Evolutionary conservation across 352 stramenopile species (phyloP).

Genomic region (Globisporangium irregulare): DNA sequence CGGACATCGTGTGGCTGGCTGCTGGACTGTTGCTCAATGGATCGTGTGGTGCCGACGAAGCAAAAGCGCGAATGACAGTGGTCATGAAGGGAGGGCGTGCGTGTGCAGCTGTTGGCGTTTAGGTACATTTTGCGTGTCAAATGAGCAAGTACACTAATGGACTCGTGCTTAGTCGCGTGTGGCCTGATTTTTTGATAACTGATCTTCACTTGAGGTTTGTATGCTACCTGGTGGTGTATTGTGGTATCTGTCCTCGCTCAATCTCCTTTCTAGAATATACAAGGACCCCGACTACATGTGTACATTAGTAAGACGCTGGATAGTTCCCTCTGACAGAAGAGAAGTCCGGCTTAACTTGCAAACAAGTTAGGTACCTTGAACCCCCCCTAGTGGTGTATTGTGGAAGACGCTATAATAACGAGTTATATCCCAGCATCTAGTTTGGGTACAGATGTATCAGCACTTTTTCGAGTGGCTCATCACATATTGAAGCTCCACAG

Average conservation of each 20-base stretch:
- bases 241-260: too few species aligned
- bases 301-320: too few species aligned
- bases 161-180: not conserved
- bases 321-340: too few species aligned
- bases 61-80: not conserved
- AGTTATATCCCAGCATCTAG: not conserved
- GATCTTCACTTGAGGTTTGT: not conserved
- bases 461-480: not conserved
- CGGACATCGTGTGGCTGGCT: not conserved
- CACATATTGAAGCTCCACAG: not conserved
- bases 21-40: not conserved
- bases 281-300: too few species aligned
- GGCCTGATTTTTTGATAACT: not conserved
- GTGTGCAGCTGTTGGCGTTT: not conserved
- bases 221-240: not conserved
- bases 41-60: not conserved
- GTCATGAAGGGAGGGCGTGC: not conserved
- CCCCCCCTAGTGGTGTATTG: too few species aligned
- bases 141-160: not conserved
- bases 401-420: not conserved
- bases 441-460: not conserved
- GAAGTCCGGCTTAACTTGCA: too few species aligned
- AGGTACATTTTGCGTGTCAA: not conserved
- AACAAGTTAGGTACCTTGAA: too few species aligned
- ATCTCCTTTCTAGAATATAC: too few species aligned